Percentiles rank a stretch among this genome's conserved stretches.
phyloP scores from a whole-genome alignment of 2,329 filamentous ascomycete genomes.

The Aspergillus awamori region DNA sequence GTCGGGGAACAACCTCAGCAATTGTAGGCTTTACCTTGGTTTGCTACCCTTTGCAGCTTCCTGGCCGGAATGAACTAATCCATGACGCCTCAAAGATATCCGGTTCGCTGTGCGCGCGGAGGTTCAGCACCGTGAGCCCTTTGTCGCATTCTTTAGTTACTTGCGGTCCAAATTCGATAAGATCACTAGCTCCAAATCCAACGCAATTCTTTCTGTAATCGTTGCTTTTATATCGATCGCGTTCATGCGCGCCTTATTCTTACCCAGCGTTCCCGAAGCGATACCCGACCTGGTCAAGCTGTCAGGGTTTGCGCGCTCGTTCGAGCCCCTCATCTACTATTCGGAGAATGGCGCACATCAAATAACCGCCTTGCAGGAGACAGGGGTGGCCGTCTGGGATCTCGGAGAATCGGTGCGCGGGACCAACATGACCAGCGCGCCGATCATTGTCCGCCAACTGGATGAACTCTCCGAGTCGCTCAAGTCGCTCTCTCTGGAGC shows the following conservation, averaged over 20 bases:
- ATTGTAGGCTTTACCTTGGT: slow-evolving; percentile 51
- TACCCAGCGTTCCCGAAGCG: slow-evolving; percentile 67
- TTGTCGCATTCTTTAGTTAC: slow-evolving; percentile 71
- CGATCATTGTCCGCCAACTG: slow-evolving; percentile 80
- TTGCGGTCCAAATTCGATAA: slow-evolving; percentile 62
- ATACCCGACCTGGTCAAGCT: slow-evolving; percentile 89
- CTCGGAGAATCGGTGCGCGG: slow-evolving; percentile 85
- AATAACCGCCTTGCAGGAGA: slow-evolving; percentile 85
- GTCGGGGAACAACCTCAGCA: slow-evolving; percentile 46
- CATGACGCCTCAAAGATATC: slow-evolving; percentile 63
- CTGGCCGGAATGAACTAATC: slow-evolving; percentile 38
- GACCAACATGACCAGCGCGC: slow-evolving; percentile 88
- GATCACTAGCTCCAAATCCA: slow-evolving; percentile 70
- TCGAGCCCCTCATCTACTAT: slow-evolving; percentile 93
- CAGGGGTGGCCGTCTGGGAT: slow-evolving; percentile 92
- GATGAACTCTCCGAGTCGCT: slow-evolving; percentile 84
- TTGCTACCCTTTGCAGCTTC: slow-evolving; percentile 28
- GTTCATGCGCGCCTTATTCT: slow-evolving; percentile 66
- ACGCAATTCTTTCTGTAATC: slow-evolving; percentile 64
- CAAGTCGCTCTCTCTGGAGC: slow-evolving; percentile 79
- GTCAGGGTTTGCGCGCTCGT: slow-evolving; percentile 83
- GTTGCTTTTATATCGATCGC: slow-evolving; percentile 67
- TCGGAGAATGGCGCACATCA: slow-evolving; percentile 86
- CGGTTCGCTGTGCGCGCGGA: slow-evolving; percentile 86
- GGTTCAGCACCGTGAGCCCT: slow-evolving; percentile 83